These are phyloP conservation scores for Neonectria magnoliae DNA, from an alignment of 2,329 filamentous ascomycete genomes.

Conservation along the genomic window DNA sequence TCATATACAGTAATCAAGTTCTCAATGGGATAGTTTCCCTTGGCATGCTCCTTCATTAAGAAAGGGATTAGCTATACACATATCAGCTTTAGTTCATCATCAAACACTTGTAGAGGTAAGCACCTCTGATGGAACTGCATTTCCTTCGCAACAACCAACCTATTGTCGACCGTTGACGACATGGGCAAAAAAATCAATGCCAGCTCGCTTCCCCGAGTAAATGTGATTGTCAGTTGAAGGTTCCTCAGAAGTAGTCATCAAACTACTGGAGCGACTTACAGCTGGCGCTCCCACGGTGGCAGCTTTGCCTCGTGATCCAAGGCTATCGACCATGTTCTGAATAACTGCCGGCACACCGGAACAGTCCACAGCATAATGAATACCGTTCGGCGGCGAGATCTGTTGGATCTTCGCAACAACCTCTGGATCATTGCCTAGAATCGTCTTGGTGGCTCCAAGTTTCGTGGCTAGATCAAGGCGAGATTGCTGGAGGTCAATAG, in stretches of 20 bases:
- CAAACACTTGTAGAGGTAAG: rapidly evolving
- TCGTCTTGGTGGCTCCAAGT: slow-evolving; percentile 11
- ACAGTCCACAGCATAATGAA: slow-evolving; percentile 47
- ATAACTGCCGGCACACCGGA: slow-evolving; percentile 51
- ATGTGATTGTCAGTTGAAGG: neutral
- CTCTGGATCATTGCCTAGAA: slow-evolving; percentile 8
- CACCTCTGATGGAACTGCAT: slow-evolving; percentile 12
- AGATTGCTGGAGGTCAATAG: slow-evolving; percentile 15
- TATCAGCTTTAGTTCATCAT: neutral
- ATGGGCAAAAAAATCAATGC: slow-evolving; percentile 16
- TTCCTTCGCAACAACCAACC: slow-evolving; percentile 19
- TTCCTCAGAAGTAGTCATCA: neutral
- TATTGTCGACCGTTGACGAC: slow-evolving; percentile 15
- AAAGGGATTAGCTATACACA: slow-evolving; percentile 1
- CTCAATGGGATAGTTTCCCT: slow-evolving; percentile 19
- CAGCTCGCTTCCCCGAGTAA: slow-evolving; percentile 14
- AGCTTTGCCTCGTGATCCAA: slow-evolving; percentile 40
- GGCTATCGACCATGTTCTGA: slow-evolving; percentile 57
- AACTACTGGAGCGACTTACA: neutral
- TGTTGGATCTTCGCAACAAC: slow-evolving; percentile 30
- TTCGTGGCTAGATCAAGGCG: slow-evolving; percentile 16
- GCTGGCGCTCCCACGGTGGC: slow-evolving; percentile 17
- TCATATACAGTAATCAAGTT: slow-evolving; percentile 14
- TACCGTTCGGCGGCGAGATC: slow-evolving; percentile 36
- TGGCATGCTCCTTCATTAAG: slow-evolving; percentile 16